Conservation (phyloP, 257 asterid genomes). For the Fraxinus excelsior region DNA sequence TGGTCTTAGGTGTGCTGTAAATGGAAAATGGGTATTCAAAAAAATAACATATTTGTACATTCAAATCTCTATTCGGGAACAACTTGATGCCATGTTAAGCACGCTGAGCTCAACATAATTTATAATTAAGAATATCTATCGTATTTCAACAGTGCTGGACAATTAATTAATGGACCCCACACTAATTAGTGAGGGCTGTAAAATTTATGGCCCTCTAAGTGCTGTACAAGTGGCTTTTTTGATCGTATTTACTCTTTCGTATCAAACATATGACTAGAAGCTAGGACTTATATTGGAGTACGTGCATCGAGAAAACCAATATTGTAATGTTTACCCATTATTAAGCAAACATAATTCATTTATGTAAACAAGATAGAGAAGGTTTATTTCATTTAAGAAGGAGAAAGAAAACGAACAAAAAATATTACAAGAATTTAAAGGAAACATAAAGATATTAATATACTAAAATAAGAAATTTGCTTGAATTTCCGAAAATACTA, state of each 20-base stretch:
- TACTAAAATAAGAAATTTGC: slow-evolving; percentile 17
- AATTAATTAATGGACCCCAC: too few relatives aligned
- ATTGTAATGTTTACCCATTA: background rate
- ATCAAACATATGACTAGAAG: background rate
- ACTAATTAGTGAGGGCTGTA: too few relatives aligned
- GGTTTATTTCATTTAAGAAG: background rate
- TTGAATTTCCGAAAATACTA: slow-evolving; percentile 12
- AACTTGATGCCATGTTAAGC: background rate
- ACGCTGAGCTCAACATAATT: too few relatives aligned
- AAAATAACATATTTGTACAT: background rate
- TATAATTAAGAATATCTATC: too few relatives aligned
- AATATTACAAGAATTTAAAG: background rate
- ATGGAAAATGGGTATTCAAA: too few relatives aligned
- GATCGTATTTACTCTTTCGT: too few relatives aligned
- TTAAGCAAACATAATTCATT: background rate
- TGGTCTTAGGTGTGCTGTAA: too few relatives aligned
- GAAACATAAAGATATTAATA: slow-evolving; percentile 11
- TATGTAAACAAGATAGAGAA: background rate
- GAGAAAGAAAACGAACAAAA: background rate
- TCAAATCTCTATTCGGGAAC: background rate
- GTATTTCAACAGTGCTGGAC: too few relatives aligned
- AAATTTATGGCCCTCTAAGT: too few relatives aligned
- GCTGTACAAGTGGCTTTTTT: too few relatives aligned
- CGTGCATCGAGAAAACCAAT: too few relatives aligned
- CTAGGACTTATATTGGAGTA: too few relatives aligned